Percentiles rank a stretch among this genome's conserved stretches.
Conservation (phyloP, 2,329 filamentous ascomycete genomes). For the Sarocladium oryzae region DNA sequence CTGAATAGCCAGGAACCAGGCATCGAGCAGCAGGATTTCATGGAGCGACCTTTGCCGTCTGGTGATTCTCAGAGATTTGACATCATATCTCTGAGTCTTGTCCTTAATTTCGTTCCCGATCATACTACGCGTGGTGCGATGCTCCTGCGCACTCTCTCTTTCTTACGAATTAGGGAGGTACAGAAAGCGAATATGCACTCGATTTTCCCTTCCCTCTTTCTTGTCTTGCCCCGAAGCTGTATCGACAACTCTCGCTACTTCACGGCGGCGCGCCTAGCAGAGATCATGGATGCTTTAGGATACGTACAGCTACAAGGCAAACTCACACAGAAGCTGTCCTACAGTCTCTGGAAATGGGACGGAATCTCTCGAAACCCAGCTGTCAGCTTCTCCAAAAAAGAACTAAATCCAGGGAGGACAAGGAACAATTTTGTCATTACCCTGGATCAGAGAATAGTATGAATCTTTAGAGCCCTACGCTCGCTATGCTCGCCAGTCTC, state of each 20-base stretch:
- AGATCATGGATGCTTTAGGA: slow-evolving; percentile 72
- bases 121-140: slow-evolving; percentile 71
- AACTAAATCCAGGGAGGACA: slow-evolving; percentile 65
- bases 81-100: slow-evolving; percentile 83
- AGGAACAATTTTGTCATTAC: slow-evolving; percentile 91
- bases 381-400: slow-evolving; percentile 50
- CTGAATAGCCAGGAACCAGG: slow-evolving; percentile 76
- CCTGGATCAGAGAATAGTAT: slow-evolving; percentile 32
- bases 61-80: slow-evolving; percentile 65
- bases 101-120: slow-evolving; percentile 90
- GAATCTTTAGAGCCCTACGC: too few relatives aligned
- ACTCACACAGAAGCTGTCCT: slow-evolving; percentile 75
- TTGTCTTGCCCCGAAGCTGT: slow-evolving; percentile 85
- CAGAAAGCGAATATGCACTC: slow-evolving; percentile 13
- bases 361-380: slow-evolving; percentile 12
- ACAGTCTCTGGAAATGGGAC: slow-evolving; percentile 71
- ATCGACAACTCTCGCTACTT: slow-evolving; percentile 88
- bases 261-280: slow-evolving; percentile 59
- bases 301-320: slow-evolving; percentile 63
- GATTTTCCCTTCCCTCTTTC: slow-evolving; percentile 66
- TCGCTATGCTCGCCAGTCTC: not conserved
- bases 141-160: slow-evolving; percentile 68
- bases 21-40: slow-evolving; percentile 89
- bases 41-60: slow-evolving; percentile 71
- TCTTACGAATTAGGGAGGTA: slow-evolving; percentile 43